Percentiles rank a stretch among this genome's conserved stretches.
phyloP scores from a whole-genome alignment of 75 land plant genomes.

The Cryptomeria japonica region DNA sequence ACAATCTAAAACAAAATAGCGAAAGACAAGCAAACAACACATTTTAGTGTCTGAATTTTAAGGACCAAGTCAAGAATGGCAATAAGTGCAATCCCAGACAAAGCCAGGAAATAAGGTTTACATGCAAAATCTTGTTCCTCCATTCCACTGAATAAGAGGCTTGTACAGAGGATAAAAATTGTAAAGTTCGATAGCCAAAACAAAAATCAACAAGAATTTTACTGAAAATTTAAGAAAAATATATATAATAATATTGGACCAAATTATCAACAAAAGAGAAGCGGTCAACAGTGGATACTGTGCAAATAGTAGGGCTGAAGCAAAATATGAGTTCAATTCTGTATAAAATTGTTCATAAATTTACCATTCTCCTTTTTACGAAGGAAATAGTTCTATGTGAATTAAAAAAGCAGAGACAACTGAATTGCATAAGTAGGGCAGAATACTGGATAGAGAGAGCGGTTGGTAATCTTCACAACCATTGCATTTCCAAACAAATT shows the following conservation, averaged over 20 bases:
- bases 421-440: background rate
- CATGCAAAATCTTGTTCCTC: background rate
- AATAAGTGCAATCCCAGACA: background rate
- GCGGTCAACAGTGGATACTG: background rate
- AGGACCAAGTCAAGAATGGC: background rate
- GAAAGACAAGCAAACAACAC: background rate
- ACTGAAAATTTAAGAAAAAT: background rate
- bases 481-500: background rate
- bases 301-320: background rate
- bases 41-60: background rate
- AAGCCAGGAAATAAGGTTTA: background rate
- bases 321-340: background rate
- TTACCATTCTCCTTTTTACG: background rate
- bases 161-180: background rate
- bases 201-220: background rate
- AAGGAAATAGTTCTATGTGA: background rate
- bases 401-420: background rate
- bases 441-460: background rate
- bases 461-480: background rate
- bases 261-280: background rate
- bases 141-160: background rate
- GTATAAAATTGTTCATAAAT: background rate
- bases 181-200: background rate
- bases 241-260: background rate
- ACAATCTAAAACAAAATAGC: background rate